phyloP scores from a whole-genome alignment of 2,329 filamentous ascomycete genomes.

The Venturia oleaginea region DNA sequence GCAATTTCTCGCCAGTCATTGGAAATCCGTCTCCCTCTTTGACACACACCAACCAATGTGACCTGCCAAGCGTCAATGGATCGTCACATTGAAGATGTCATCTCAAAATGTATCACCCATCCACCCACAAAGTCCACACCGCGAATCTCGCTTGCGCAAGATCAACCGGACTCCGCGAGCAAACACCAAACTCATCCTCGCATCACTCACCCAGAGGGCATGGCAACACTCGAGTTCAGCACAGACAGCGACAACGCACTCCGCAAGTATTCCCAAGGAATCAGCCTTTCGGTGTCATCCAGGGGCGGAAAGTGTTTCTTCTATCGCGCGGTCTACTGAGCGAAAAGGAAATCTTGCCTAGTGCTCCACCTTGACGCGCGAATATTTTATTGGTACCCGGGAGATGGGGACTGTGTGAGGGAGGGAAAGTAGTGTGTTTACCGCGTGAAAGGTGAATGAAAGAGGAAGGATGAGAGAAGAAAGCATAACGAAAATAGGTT shows the following conservation, averaged over 20 bases:
- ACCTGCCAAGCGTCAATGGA: no score
- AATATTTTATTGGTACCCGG: background rate
- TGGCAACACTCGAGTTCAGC: background rate
- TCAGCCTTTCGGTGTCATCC: background rate
- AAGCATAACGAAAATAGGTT: background rate
- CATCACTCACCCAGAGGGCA: background rate
- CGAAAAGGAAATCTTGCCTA: conserved; percentile 14
- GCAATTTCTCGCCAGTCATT: no score
- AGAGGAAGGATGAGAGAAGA: background rate
- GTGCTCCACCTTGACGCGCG: conserved; percentile 13
- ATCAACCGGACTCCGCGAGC: background rate
- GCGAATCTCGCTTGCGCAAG: background rate
- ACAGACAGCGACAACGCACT: background rate
- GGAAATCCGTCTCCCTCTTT: no score
- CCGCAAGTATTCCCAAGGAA: background rate
- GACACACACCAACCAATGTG: no score
- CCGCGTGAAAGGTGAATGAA: background rate
- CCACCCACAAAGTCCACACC: background rate
- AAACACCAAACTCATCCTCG: background rate
- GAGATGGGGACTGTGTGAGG: background rate
- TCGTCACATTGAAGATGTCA: no score
- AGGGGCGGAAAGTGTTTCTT: conserved; percentile 9
- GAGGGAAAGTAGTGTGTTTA: no score
- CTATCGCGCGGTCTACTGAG: conserved; percentile 14
- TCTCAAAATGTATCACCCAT: background rate